Evolutionary conservation across 257 asterid species (phyloP).

Genomic region (Phtheirospermum japonicum): DNA sequence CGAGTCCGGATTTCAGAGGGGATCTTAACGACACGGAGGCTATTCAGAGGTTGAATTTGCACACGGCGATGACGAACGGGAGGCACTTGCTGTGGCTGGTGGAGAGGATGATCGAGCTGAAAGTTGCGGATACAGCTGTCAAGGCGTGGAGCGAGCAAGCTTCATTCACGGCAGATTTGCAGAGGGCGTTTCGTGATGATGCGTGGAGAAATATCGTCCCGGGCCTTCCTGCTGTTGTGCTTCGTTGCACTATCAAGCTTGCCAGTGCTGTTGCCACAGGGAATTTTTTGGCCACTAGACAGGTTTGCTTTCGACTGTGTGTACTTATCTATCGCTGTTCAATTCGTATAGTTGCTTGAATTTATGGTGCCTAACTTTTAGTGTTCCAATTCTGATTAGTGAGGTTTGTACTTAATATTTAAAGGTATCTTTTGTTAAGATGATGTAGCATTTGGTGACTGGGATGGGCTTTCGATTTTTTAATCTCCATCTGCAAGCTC

Average conservation of each 20-base stretch:
- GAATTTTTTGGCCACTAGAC: conserved; percentile 61
- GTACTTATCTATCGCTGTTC: not conserved
- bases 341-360: conserved; percentile 19
- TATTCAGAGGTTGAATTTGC: conserved; percentile 84
- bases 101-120: conserved; percentile 96
- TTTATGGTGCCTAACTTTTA: conserved; percentile 6
- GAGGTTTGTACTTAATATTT: conserved; percentile 6
- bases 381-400: not conserved
- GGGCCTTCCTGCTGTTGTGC: conserved; percentile 69
- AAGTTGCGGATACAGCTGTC: conserved; percentile 84
- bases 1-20: conserved; percentile 87
- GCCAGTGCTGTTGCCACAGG: conserved; percentile 76
- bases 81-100: conserved; percentile 86
- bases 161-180: conserved; percentile 65
- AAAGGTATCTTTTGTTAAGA: not conserved
- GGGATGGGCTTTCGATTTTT: not conserved
- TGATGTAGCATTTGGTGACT: not conserved
- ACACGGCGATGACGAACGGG: conserved; percentile 71
- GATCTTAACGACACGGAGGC: conserved; percentile 88
- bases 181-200: conserved; percentile 73
- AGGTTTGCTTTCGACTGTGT: conserved; percentile 44
- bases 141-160: conserved; percentile 83
- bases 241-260: conserved; percentile 82
- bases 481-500: conserved; percentile 5
- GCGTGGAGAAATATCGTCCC: conserved; percentile 77